Evolutionary conservation across 1,139 yeast species (phyloP).

Genomic region (Saccharomyces hybrid): DNA sequence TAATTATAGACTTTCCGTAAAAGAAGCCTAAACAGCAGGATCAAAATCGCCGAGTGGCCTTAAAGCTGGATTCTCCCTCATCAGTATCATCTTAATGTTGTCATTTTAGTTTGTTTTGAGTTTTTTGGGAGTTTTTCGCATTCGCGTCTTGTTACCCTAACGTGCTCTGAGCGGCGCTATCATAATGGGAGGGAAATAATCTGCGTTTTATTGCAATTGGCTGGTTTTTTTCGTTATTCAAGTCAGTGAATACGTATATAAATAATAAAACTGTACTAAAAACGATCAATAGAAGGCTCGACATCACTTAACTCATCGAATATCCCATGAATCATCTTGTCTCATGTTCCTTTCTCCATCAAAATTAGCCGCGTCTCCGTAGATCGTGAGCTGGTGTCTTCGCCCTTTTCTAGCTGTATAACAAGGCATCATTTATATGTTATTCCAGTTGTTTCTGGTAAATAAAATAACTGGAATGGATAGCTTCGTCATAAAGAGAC

Average conservation of each 20-base stretch:
- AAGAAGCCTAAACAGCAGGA: neutral
- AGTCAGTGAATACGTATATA: too few species aligned
- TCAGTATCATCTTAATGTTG: neutral
- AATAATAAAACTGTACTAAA: too few species aligned
- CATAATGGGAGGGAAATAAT: neutral
- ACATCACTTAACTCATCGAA: neutral
- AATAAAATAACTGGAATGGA: too few species aligned
- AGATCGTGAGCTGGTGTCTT: neutral
- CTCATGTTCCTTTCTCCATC: neutral
- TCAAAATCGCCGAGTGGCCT: too few species aligned
- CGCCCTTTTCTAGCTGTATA: neutral
- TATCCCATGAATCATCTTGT: neutral
- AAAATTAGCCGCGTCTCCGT: neutral
- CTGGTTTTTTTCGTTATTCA: too few species aligned
- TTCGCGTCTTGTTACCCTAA: constrained; percentile 1
- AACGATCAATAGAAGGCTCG: too few species aligned
- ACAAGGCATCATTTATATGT: too few species aligned
- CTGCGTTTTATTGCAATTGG: neutral
- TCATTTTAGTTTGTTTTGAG: neutral
- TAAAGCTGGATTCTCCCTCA: neutral
- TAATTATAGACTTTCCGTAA: too few species aligned
- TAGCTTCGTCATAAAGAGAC: neutral
- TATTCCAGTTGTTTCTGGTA: too few species aligned
- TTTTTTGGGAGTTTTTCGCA: neutral
- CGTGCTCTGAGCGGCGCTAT: neutral